These are phyloP conservation scores for Rhizophagus sp. DNA, from an alignment of 192 early-diverging fungal genomes.

Conservation along the genomic window DNA sequence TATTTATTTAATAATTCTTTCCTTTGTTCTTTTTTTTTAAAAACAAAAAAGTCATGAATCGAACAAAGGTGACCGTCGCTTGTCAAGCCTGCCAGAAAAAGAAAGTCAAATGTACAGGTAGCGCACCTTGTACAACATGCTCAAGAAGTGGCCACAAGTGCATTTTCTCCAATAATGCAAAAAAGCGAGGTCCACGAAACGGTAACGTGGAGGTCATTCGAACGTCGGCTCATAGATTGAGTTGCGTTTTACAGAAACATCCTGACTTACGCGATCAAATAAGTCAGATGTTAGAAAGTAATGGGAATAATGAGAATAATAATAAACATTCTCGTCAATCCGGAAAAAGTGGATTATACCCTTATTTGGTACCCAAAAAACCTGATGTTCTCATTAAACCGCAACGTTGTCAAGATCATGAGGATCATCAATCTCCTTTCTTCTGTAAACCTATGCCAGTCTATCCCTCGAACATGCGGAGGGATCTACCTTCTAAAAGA, in stretches of 20 bases:
- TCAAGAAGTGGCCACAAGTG: not conserved
- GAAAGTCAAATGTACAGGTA: not conserved
- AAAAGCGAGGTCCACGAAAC: not conserved
- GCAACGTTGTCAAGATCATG: not conserved
- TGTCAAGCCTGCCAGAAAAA: not conserved
- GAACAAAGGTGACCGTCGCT: not conserved
- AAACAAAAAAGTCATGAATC: not conserved
- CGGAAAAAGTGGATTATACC: too few relatives aligned
- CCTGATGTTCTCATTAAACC: not conserved
- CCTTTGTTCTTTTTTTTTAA: too few relatives aligned
- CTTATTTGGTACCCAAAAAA: not conserved
- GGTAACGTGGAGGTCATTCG: not conserved
- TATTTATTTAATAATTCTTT: too few relatives aligned
- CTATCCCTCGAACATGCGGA: not conserved
- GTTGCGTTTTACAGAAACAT: not conserved
- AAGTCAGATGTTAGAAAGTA: not conserved
- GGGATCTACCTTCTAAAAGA: not conserved
- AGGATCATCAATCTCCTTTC: not conserved
- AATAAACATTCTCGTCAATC: not conserved
- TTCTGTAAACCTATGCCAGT: not conserved
- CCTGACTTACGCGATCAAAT: not conserved
- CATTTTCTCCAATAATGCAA: not conserved
- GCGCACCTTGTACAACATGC: not conserved
- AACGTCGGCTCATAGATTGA: not conserved
- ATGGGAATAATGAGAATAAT: not conserved